Evolutionary conservation across 495 filamentous ascomycete species (phyloP).

Genomic region (Hypoxylon lenormandii): DNA sequence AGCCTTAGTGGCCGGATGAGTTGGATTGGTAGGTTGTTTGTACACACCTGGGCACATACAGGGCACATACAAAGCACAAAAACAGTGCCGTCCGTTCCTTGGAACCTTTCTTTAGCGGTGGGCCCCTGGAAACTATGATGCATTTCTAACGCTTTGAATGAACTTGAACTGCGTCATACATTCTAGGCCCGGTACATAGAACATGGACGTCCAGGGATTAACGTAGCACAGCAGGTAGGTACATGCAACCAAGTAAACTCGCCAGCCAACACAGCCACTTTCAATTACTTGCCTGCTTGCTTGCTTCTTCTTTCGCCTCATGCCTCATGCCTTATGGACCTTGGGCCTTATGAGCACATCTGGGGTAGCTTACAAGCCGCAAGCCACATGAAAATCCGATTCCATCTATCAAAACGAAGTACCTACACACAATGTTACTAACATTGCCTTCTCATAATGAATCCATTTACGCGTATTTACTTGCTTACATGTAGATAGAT

Average conservation of each 20-base stretch:
- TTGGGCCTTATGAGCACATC: too few species aligned
- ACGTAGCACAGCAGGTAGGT: neutral
- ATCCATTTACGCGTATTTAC: too few species aligned
- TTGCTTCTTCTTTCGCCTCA: slow-evolving; percentile 4
- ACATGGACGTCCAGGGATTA: too few species aligned
- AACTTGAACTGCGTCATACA: slow-evolving; percentile 45
- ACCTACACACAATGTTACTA: too few species aligned
- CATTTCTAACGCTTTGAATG: slow-evolving; percentile 45
- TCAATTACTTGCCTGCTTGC: neutral
- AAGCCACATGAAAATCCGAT: slow-evolving; percentile 4
- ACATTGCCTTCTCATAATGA: too few species aligned
- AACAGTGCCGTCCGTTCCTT: slow-evolving; percentile 39
- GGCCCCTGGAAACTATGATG: slow-evolving; percentile 42
- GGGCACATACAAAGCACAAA: slow-evolving; percentile 17
- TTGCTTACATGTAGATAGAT: too few species aligned
- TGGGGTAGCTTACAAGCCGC: neutral
- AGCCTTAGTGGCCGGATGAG: neutral
- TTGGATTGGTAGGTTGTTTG: slow-evolving; percentile 33
- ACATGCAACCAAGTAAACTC: neutral
- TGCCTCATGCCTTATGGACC: neutral
- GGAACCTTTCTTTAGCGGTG: slow-evolving; percentile 31
- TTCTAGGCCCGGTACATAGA: slow-evolving; percentile 12
- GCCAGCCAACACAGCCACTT: neutral
- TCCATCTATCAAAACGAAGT: neutral
- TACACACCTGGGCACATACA: too few species aligned